These are phyloP conservation scores for Fraxinus sp. DNA, from an alignment of 305 asterid species.

Conservation along the genomic window DNA sequence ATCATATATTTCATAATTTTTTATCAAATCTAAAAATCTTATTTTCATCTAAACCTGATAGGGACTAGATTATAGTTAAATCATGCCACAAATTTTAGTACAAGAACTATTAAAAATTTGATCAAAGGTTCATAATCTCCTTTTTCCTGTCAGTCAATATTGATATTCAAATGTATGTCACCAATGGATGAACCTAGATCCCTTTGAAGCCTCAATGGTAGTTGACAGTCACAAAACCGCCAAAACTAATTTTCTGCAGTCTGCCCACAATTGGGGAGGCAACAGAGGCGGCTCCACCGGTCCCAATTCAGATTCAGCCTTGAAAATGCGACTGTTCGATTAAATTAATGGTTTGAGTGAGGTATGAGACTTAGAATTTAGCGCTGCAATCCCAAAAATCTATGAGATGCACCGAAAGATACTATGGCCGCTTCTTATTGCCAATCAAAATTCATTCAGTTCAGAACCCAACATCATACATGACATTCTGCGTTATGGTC, in stretches of 20 bases:
- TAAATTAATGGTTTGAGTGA: neutral
- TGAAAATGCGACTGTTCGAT: neutral
- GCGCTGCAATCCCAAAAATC: neutral
- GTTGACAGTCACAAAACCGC: neutral
- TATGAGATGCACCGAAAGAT: slow-evolving; percentile 34
- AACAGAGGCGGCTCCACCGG: slow-evolving; percentile 7
- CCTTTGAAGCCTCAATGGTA: neutral
- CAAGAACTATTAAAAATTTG: neutral
- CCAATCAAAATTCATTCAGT: slow-evolving; percentile 20
- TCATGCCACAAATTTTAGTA: neutral
- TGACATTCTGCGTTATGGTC: neutral
- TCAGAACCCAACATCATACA: neutral
- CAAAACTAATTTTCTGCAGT: slow-evolving; percentile 21
- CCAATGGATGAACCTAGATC: slow-evolving; percentile 25
- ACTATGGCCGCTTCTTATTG: slow-evolving; percentile 9
- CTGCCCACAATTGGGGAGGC: slow-evolving; percentile 26
- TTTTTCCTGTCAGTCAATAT: neutral
- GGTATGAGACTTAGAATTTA: neutral
- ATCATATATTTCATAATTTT: too few species aligned
- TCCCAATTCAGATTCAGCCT: neutral
- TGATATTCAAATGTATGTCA: neutral
- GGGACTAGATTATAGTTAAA: neutral
- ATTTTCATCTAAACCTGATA: neutral
- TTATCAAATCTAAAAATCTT: neutral
- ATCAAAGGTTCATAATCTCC: neutral